Percentiles rank a stretch among this genome's conserved stretches.
Conservation (phyloP, 495 filamentous ascomycete genomes). For the Annulohypoxylon maeteangense region DNA sequence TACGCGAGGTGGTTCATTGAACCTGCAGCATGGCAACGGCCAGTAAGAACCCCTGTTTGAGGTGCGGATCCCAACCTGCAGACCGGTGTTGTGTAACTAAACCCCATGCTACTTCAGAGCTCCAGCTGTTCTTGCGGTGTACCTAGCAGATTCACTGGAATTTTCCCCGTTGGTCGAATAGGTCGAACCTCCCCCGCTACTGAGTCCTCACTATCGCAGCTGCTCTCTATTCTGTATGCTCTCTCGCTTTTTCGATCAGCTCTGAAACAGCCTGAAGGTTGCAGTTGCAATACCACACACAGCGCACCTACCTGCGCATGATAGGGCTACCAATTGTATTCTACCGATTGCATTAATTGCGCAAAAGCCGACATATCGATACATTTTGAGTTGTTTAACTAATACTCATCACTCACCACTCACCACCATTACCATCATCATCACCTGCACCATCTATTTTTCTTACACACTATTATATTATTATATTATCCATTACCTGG, state of each 20-base stretch:
- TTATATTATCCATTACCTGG: too few relatives aligned
- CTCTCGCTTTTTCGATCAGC: constrained; percentile 11
- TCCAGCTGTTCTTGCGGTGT: constrained; percentile 47
- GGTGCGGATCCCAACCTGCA: constrained; percentile 31
- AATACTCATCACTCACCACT: neutral
- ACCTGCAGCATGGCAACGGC: constrained; percentile 32
- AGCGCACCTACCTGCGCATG: neutral
- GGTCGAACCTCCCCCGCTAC: neutral
- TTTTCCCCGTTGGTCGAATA: constrained; percentile 30
- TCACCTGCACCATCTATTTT: too few relatives aligned
- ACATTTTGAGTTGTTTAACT: neutral
- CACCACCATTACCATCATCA: too few relatives aligned
- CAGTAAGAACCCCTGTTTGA: constrained; percentile 36
- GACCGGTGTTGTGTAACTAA: constrained; percentile 31
- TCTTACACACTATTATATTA: too few relatives aligned
- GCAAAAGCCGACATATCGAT: neutral
- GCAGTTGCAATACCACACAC: constrained; percentile 15
- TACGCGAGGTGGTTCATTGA: constrained; percentile 24
- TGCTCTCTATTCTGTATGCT: neutral
- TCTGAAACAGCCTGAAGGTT: constrained; percentile 30
- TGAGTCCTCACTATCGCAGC: neutral
- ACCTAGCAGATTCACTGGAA: constrained; percentile 38
- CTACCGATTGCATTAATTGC: constrained; percentile 17
- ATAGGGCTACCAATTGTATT: constrained; percentile 20
- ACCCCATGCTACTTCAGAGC: constrained; percentile 25